Conservation (phyloP, 257 asterid species). For the Ligustrum vulgare region DNA sequence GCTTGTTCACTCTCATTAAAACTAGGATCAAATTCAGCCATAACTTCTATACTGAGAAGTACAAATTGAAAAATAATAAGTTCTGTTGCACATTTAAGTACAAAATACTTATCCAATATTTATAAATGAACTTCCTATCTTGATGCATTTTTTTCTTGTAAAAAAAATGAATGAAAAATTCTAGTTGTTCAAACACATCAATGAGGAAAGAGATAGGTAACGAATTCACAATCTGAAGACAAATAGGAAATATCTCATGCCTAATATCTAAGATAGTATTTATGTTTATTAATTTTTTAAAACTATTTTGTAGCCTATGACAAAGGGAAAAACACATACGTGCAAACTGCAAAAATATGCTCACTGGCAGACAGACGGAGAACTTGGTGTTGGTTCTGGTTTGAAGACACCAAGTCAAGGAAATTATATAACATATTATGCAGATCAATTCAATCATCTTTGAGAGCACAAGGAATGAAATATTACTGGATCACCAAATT, state of each 20-base stretch:
- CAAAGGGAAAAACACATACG: not conserved
- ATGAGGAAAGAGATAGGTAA: not conserved
- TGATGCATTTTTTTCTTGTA: slow-evolving; percentile 2
- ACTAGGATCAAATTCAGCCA: slow-evolving; percentile 60
- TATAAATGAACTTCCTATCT: not conserved
- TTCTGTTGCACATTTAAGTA: not conserved
- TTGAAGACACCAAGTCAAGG: not conserved
- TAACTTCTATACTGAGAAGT: slow-evolving; percentile 26
- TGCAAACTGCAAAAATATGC: not conserved
- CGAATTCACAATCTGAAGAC: not conserved
- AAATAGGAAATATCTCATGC: not conserved
- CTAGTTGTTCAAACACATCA: not conserved
- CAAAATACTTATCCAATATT: slow-evolving; percentile 14
- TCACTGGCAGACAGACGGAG: not conserved
- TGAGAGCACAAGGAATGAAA: not conserved
- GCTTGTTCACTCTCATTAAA: slow-evolving; percentile 29
- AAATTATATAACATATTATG: not conserved
- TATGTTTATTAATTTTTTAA: no score
- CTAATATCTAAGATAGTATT: not conserved
- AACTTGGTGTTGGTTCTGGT: not conserved
- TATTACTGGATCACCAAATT: not conserved
- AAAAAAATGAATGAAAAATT: not conserved
- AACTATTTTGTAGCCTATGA: not conserved
- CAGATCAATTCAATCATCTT: not conserved
- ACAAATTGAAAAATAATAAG: slow-evolving; percentile 12